Conservation (phyloP, 768 basidiomycete species). For the Suillus plorans region DNA sequence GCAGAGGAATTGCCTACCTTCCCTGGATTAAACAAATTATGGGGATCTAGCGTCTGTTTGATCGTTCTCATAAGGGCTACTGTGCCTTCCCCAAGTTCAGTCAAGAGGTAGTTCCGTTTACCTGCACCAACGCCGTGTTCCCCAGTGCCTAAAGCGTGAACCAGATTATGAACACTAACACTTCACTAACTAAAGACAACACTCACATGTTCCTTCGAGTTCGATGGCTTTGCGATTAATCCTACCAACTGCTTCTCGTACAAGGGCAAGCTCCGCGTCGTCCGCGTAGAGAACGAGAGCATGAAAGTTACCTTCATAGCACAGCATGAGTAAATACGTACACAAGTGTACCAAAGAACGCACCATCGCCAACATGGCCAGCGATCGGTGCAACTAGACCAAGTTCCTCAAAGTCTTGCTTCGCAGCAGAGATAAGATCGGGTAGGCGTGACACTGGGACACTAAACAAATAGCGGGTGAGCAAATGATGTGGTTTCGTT, state of each 20-base stretch:
- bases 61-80: slow-evolving; percentile 51
- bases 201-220: slow-evolving; percentile 36
- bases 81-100: slow-evolving; percentile 50
- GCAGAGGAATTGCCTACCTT: slow-evolving; percentile 30
- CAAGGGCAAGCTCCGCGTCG: slow-evolving; percentile 35
- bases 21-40: slow-evolving; percentile 48
- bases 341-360: not conserved
- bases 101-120: slow-evolving; percentile 46
- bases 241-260: slow-evolving; percentile 30
- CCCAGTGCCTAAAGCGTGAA: slow-evolving; percentile 28
- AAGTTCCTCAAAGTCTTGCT: slow-evolving; percentile 43
- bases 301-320: slow-evolving; percentile 43
- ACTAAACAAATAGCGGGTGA: slow-evolving; percentile 9
- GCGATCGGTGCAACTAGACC: slow-evolving; percentile 44
- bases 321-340: slow-evolving; percentile 1
- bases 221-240: slow-evolving; percentile 36
- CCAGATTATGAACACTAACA: not conserved
- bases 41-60: slow-evolving; percentile 45
- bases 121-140: slow-evolving; percentile 50
- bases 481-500: not conserved
- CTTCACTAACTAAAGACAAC: not conserved
- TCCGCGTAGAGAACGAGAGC: slow-evolving; percentile 35
- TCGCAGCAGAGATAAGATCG: slow-evolving; percentile 38
- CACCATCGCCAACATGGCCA: slow-evolving; percentile 44
- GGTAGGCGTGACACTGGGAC: slow-evolving; percentile 37